Percentiles rank a stretch among this genome's conserved stretches.
Evolutionary conservation across 192 early-diverging fungal genomes (phyloP).

Genomic region (Mortierella hygrophila): DNA sequence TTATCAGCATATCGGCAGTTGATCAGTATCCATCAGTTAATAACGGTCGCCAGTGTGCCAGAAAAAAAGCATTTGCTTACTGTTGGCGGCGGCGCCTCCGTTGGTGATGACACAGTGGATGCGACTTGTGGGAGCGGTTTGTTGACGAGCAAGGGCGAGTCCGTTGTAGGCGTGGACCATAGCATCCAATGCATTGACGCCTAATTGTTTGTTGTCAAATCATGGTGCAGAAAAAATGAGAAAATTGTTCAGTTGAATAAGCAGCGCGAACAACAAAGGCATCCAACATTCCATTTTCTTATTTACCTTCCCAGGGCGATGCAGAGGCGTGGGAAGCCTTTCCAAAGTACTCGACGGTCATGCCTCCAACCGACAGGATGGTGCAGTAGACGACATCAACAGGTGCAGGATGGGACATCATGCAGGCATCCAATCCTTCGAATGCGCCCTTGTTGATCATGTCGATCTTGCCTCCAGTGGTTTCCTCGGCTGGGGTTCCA

Average conservation of each 20-base stretch:
- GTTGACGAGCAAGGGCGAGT: conserved; percentile 79
- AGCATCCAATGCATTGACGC: conserved; percentile 87
- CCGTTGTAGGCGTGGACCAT: conserved; percentile 72
- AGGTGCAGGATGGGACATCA: conserved; percentile 86
- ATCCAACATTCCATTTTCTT: background rate
- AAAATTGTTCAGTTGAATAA: background rate
- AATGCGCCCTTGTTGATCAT: conserved; percentile 79
- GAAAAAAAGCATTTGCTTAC: conserved; percentile 16
- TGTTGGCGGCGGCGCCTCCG: conserved; percentile 72
- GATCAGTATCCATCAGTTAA: too few relatives aligned
- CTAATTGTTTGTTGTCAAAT: conserved; percentile 21
- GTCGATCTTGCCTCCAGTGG: conserved; percentile 78
- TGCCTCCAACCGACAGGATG: conserved; percentile 56
- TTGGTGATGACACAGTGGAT: conserved; percentile 83
- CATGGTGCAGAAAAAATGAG: background rate
- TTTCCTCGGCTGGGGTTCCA: conserved; percentile 85
- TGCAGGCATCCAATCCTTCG: conserved; percentile 74
- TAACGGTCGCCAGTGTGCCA: background rate
- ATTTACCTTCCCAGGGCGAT: conserved; percentile 65
- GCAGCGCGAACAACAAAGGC: background rate
- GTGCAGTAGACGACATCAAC: conserved; percentile 61
- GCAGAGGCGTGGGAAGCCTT: conserved; percentile 79
- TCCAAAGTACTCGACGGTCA: conserved; percentile 77
- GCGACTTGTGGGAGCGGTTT: conserved; percentile 73
- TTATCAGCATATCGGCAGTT: too few relatives aligned